Evolutionary conservation across 352 stramenopile genomes (phyloP).

Genomic region (Sclerospora graminicola): DNA sequence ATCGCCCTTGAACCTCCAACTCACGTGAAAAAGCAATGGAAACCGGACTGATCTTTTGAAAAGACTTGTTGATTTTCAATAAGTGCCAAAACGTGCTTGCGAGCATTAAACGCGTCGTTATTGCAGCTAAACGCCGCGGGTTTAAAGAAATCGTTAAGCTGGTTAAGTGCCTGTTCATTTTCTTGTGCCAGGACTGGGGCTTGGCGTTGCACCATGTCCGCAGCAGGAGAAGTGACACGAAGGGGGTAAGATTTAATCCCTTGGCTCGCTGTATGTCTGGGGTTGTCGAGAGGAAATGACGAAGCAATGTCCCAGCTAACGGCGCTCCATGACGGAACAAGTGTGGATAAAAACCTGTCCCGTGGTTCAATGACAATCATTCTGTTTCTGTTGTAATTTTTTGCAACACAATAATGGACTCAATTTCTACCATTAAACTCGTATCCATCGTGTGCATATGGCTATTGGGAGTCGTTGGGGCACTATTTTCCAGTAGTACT

Average conservation of each 20-base stretch:
- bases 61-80: slow-evolving; percentile 3
- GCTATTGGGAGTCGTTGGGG: slow-evolving; percentile 50
- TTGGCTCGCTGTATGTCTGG: slow-evolving; percentile 6
- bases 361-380: too few species aligned
- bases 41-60: slow-evolving; percentile 25
- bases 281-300: slow-evolving; percentile 10
- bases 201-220: slow-evolving; percentile 51
- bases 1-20: slow-evolving; percentile 8
- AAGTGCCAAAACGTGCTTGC: slow-evolving; percentile 38
- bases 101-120: slow-evolving; percentile 48
- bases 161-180: slow-evolving; percentile 69
- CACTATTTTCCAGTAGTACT: slow-evolving; percentile 41
- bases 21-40: slow-evolving; percentile 48
- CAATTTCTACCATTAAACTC: slow-evolving; percentile 66
- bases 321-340: slow-evolving; percentile 2
- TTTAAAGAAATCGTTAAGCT: slow-evolving; percentile 68
- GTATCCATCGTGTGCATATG: slow-evolving; percentile 66
- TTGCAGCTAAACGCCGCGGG: slow-evolving; percentile 54
- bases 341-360: too few species aligned
- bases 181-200: slow-evolving; percentile 27
- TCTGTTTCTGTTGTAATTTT: too few species aligned
- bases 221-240: slow-evolving; percentile 56
- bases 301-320: slow-evolving; percentile 1
- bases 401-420: too few species aligned
- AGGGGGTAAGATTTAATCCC: slow-evolving; percentile 46